A percentile compares a stretch with the other conserved stretches of the same genome.
Conservation (phyloP, 2,329 filamentous ascomycete genomes). For the Colletotrichum paranaense region DNA sequence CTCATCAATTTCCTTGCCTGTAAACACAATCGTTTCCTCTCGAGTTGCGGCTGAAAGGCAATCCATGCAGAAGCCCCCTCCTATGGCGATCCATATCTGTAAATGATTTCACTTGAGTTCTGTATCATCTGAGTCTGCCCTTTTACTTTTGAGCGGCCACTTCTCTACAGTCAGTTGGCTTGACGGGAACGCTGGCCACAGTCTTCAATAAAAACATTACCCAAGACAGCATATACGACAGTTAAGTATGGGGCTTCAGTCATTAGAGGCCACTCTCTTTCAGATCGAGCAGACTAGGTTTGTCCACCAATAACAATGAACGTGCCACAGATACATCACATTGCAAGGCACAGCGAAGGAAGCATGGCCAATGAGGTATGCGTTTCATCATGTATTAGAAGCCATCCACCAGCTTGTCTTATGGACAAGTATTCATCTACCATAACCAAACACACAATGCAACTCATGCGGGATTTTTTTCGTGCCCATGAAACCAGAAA, state of each 20-base stretch:
- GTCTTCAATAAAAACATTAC: too few relatives aligned
- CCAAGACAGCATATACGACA: too few relatives aligned
- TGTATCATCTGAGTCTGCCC: too few relatives aligned
- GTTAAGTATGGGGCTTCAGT: too few relatives aligned
- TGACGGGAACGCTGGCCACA: too few relatives aligned
- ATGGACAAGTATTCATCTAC: conserved; percentile 33
- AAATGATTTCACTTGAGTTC: too few relatives aligned
- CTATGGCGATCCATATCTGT: too few relatives aligned
- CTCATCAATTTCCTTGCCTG: too few relatives aligned
- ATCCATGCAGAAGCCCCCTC: background rate
- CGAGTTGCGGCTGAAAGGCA: background rate
- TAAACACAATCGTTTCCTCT: too few relatives aligned
- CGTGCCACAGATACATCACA: background rate
- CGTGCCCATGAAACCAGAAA: conserved; percentile 30
- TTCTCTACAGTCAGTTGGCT: too few relatives aligned
- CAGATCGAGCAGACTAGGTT: background rate
- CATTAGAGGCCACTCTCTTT: too few relatives aligned
- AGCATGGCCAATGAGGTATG: conserved; percentile 15
- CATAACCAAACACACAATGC: conserved; percentile 15
- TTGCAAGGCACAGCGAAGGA: background rate
- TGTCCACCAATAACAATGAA: background rate
- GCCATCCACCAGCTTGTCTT: conserved; percentile 26
- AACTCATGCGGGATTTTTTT: conserved; percentile 33
- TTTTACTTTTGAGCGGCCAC: too few relatives aligned
- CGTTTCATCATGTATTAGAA: conserved; percentile 37